Evolutionary conservation across 352 stramenopile species (phyloP).

Genomic region (Elongisporangium anandrum): DNA sequence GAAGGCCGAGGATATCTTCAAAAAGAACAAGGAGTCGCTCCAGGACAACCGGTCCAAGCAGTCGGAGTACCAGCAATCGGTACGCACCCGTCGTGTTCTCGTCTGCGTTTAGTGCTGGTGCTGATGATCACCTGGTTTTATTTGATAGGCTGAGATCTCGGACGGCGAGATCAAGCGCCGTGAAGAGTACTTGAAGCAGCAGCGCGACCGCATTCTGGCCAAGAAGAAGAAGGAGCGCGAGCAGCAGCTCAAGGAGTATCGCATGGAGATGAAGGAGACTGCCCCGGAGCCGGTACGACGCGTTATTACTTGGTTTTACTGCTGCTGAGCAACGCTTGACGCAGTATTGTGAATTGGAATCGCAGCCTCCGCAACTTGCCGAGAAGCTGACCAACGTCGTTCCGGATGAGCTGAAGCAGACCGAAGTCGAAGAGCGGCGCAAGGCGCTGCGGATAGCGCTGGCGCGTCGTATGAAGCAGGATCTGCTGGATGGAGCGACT

Average conservation of each 20-base stretch:
- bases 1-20: slow-evolving; percentile 67
- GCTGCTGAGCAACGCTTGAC: not conserved
- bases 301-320: not conserved
- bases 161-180: slow-evolving; percentile 67
- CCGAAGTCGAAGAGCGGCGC: slow-evolving; percentile 61
- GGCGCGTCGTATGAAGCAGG: slow-evolving; percentile 77
- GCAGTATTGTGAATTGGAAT: not conserved
- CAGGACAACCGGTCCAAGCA: slow-evolving; percentile 65
- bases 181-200: slow-evolving; percentile 70
- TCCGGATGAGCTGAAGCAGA: slow-evolving; percentile 54
- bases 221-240: slow-evolving; percentile 82
- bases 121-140: too few relatives aligned
- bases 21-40: slow-evolving; percentile 72
- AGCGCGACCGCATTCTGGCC: slow-evolving; percentile 73
- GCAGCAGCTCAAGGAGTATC: slow-evolving; percentile 65
- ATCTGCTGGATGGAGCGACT: slow-evolving; percentile 37
- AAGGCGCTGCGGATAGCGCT: slow-evolving; percentile 68
- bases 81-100: not conserved
- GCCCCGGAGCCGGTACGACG: slow-evolving; percentile 40
- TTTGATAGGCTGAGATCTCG: slow-evolving; percentile 47
- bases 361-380: slow-evolving; percentile 39
- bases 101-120: too few relatives aligned
- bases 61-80: slow-evolving; percentile 52
- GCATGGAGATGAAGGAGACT: slow-evolving; percentile 63
- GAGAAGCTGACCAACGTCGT: slow-evolving; percentile 65